Conservation (phyloP, 176 grass and related monocot species). For the Phragmites australis region DNA sequence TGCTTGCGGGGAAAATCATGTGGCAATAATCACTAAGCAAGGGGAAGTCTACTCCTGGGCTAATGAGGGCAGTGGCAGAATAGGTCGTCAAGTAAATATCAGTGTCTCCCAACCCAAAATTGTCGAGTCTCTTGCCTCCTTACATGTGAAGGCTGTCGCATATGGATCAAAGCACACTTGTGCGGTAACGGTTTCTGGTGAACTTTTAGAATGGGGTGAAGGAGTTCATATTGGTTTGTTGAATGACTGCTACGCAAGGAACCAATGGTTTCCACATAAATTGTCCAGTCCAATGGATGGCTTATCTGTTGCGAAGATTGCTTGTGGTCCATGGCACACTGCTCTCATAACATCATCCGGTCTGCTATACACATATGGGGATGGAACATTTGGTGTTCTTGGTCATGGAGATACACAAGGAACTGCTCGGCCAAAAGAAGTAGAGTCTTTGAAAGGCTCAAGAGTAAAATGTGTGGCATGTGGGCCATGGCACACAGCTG, state of each 20-base stretch:
- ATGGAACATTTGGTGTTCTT: constrained; percentile 94
- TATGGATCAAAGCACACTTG: constrained; percentile 79
- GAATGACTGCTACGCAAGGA: constrained; percentile 45
- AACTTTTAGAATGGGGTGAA: constrained; percentile 87
- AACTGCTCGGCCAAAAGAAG: constrained; percentile 70
- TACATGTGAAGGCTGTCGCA: constrained; percentile 69
- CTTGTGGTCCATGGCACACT: constrained; percentile 92
- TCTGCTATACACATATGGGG: constrained; percentile 89
- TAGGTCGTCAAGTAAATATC: constrained; percentile 60
- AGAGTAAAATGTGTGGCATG: constrained; percentile 79
- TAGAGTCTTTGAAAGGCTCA: constrained; percentile 77
- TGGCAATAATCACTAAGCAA: constrained; percentile 82
- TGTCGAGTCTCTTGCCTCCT: constrained; percentile 59
- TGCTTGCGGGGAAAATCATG: constrained; percentile 69
- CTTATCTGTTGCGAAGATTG: constrained; percentile 73
- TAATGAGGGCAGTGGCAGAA: constrained; percentile 51
- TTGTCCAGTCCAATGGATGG: constrained; percentile 59
- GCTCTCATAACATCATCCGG: constrained; percentile 73
- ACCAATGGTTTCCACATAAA: constrained; percentile 74
- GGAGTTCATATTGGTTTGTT: constrained; percentile 43
- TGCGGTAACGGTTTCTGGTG: constrained; percentile 72
- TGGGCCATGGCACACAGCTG: constrained; percentile 92
- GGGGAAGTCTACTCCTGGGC: constrained; percentile 95
- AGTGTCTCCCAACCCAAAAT: constrained; percentile 54
- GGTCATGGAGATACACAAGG: constrained; percentile 75